Percentiles rank a stretch among this genome's conserved stretches.
Evolutionary conservation across 352 stramenopile species (phyloP).

Genomic region (Globisporangium sylvaticum): DNA sequence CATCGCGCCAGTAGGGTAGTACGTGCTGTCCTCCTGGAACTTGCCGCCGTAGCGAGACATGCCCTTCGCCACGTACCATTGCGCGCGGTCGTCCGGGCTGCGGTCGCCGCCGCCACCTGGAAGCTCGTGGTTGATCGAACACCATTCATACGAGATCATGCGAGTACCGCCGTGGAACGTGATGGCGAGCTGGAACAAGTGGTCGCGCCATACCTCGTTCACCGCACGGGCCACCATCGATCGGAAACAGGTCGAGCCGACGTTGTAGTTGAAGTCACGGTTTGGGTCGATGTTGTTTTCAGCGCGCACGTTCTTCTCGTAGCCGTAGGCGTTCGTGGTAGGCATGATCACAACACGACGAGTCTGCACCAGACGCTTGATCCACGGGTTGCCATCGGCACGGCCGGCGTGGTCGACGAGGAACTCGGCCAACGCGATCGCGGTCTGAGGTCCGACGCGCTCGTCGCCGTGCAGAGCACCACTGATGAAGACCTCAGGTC

Average conservation of each 20-base stretch:
- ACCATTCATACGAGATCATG: conserved; percentile 96
- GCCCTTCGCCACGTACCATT: conserved; percentile 42
- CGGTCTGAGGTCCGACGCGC: conserved; percentile 84
- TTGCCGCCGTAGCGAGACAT: conserved; percentile 70
- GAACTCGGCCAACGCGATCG: conserved; percentile 68
- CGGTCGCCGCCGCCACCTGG: conserved; percentile 33
- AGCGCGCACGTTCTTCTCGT: conserved; percentile 66
- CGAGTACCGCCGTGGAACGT: conserved; percentile 97
- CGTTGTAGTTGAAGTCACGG: conserved; percentile 95
- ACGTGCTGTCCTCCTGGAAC: conserved; percentile 50
- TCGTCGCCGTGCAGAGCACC: conserved; percentile 94
- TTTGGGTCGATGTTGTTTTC: conserved; percentile 93
- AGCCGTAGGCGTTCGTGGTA: conserved; percentile 92
- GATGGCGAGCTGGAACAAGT: conserved; percentile 94
- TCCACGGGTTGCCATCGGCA: conserved; percentile 43
- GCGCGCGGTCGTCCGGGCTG: conserved; percentile 50
- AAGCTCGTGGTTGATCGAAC: conserved; percentile 79
- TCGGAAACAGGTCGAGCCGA: conserved; percentile 84
- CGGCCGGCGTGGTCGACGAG: conserved; percentile 54
- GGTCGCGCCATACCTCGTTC: conserved; percentile 94
- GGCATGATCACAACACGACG: conserved; percentile 77
- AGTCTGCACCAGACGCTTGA: conserved; percentile 79
- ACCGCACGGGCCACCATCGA: conserved; percentile 91
- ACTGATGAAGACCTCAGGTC: conserved; percentile 93
- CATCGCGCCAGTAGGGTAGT: conserved; percentile 80